Evolutionary conservation across 2,329 filamentous ascomycete genomes (phyloP), one percentile per base, ranked within the genome.

Genomic region (Pestalotiopsis sp.): DNA sequence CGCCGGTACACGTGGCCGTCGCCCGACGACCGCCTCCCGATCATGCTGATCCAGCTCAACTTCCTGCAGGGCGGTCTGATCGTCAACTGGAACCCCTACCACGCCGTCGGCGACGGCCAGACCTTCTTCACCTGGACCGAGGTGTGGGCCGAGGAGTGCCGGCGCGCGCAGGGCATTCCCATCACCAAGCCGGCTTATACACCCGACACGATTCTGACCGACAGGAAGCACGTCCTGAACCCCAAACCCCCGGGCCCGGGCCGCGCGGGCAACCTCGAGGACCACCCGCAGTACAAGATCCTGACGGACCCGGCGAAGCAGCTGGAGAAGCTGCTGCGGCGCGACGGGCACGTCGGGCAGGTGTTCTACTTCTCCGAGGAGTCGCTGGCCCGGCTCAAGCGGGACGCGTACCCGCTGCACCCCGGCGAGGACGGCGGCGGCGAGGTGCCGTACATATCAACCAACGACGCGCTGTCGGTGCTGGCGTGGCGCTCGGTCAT

Each of bases 131-230:
- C 70, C 45, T 80, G 77, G 77, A 75, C 76, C n/a, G 74, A 77
- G 25, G 72, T 78, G 5, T 81, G 79, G 79, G 79, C 79, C 3
- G 78, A 80, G 65, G 79, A 77, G 38, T 80, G 78, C 57, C 76
- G 79, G 36, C 74, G 75, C 2, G 70, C 77, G 9, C 78, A 80
- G 65, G 36, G 36, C 11, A 38, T 63, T 14, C 25, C 27, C 6
- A 63, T 63, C n/a, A 23, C 25, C 5, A 63, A 41, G 9, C 60
- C 60, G 20, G 38, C 36, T 2, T 17, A 41, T 27, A 5, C 20
- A 3, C 60, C 60, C 11, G 38, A 41, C 14, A 12, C 13, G 2
- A 63, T 63, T 5, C 36, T 39, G 17, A 38, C 31, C 2, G 36
- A 63, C 14, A 38, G 60, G n/a, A 20, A 6, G 7, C 14, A 39